These are phyloP conservation scores for Serendipita indica DNA, from an alignment of 768 basidiomycete genomes.

Conservation along the genomic window DNA sequence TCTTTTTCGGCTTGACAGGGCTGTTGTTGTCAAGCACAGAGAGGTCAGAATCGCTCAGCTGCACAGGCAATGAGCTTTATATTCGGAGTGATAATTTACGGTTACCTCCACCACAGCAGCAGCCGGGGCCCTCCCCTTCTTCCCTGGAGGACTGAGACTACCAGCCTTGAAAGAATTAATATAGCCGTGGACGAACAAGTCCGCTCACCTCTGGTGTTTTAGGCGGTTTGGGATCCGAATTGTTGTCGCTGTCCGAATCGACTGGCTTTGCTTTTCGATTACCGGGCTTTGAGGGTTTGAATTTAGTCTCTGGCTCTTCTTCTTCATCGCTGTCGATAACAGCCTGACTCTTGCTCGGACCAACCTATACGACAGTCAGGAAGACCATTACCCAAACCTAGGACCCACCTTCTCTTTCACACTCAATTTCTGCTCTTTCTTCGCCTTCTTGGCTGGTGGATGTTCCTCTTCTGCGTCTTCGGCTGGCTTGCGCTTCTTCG, in stretches of 20 bases:
- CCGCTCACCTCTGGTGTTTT: not conserved
- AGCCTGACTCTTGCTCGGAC: not conserved
- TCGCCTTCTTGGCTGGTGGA: not conserved
- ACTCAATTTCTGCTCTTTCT: conserved; percentile 23
- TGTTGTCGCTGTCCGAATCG: not conserved
- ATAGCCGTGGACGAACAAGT: not conserved
- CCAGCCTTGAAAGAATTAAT: not conserved
- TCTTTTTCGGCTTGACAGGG: not conserved
- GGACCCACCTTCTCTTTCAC: conserved; percentile 22
- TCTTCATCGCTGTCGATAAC: not conserved
- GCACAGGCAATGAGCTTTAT: not conserved
- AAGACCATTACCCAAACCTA: not conserved
- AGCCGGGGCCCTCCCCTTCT: not conserved
- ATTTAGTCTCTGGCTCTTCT: not conserved
- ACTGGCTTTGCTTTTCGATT: not conserved
- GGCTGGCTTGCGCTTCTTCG: not conserved
- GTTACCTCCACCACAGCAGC: not conserved
- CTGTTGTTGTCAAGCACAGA: not conserved
- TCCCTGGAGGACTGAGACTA: not conserved
- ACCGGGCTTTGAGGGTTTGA: not conserved
- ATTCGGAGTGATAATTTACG: not conserved
- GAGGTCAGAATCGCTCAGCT: not conserved
- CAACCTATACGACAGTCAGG: not conserved
- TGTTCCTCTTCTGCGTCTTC: not conserved
- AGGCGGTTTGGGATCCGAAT: not conserved